Base-by-base conservation (phyloP, 768 basidiomycete species). In the Coprinellus micaceus region DNA sequence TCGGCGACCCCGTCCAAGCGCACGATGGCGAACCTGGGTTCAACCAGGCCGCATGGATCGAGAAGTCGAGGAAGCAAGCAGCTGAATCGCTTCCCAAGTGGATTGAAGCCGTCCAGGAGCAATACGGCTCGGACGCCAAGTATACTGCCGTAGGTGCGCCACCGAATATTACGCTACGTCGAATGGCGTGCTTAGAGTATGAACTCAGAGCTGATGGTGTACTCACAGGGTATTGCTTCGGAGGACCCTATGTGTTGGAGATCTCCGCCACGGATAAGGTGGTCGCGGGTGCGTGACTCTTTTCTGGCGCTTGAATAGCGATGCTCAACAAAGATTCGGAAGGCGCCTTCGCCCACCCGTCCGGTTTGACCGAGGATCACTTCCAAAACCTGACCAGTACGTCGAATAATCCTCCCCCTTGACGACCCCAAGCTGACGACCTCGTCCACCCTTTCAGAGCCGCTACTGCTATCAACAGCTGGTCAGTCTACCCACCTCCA, bases 291-390 rank as follows among this genome's bases (percentile, higher is more conserved):
- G 64, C 22, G 71, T 25, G 9, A 28, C 17, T 22, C 1, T 30
- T 13, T 12, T 33, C 1, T 3, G 12, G 19, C 37, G 25, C 17
- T 30, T 30, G 10, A 12, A 25, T 21, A 41, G n/a, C 22, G n/a
- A 28, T 50, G 28, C 11, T 46, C 25, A 13, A 19, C 7, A 22
- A 36, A n/a, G n/a, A 21, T 48, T 25, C 2, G 7, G 5, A 48
- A 84, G 82, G 72, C 19, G 83, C 83, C 2, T 77, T 85, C 40
- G 82, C 77, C 3, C 83, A 85, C 62, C 85, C 85, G 0, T 74
- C 79, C 0, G 68, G 68, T 52, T 60, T 85, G 30, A 78, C 73
- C 28, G 75, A 77, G 56, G 73, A 75, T 3, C 71, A 82, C 25
- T 77, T 86, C 64, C 62, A 64, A 43, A 76, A 77, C 2, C 58